Evolutionary conservation across 73 alveolate genomes (phyloP), one percentile per base, ranked within the genome.

Genomic region (Effrenium voratum): DNA sequence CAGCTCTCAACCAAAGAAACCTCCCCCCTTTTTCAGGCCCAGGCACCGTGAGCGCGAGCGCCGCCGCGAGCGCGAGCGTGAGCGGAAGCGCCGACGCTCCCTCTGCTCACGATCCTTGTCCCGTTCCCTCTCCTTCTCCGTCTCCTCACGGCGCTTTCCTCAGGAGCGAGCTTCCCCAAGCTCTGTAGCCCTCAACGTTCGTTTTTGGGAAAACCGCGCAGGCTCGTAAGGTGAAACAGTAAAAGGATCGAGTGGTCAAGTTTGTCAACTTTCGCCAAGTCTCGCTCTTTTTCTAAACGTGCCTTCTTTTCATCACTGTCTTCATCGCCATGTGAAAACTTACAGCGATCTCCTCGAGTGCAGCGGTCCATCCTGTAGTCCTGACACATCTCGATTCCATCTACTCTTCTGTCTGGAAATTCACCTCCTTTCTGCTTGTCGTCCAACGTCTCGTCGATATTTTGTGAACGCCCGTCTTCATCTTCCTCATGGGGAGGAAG

Each of bases 341-440:
- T 88, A 43, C 96, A 88, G 46, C 96, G 96, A 49, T 88, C 96
- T 10, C 96, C 96, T 15, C 96, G 96, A 6, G 96, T 88, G 73
- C 96, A 88, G 72, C 96, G 96, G 66, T 88, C 96, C 96, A 88
- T 88, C 43, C 96, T 68, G 52, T 88, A 88, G 73, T 88, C 96
- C 59, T 88, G 96, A 75, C 96, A 88, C 96, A 88, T 88, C 55
- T 88, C 96, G 30, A 88, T 88, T 68, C 96, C 96, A 63, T 88
- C 96, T 0, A 88, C 96, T 41, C 63, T 88, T 36, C 96, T 46
- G 46, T 88, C 96, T 28, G 96, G 86, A 30, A 30, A 88, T 43
- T 88, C 96, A 49, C 47, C 32, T 43, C 28, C 1, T n/a, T 24
- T 45, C n/a, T 13, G 24, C 28, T 73, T 73, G 12, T 34, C 86